phyloP scores from a whole-genome alignment of 306 rosid species.

The Mimosa bimucronata region DNA sequence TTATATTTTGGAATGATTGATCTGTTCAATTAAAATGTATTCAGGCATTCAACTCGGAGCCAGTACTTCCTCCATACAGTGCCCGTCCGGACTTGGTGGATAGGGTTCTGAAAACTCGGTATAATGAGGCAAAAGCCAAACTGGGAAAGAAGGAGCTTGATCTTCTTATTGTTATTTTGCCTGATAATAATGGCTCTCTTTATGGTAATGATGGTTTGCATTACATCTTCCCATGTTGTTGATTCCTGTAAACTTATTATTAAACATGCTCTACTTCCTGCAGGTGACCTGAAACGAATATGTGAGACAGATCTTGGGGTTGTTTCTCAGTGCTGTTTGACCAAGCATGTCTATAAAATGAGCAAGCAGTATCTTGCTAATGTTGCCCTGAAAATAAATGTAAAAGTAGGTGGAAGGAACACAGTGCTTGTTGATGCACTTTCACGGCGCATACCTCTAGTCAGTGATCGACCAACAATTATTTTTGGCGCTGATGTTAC shows the following conservation, averaged over 20 bases:
- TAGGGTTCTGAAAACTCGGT: constrained; percentile 67
- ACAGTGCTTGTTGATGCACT: constrained; percentile 90
- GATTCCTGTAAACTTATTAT: neutral
- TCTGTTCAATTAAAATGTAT: neutral
- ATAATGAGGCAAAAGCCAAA: constrained; percentile 64
- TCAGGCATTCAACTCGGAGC: constrained; percentile 76
- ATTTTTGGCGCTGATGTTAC: constrained; percentile 99
- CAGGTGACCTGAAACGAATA: constrained; percentile 91
- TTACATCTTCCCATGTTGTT: neutral
- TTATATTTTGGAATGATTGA: neutral
- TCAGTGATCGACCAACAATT: constrained; percentile 89
- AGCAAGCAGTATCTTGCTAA: constrained; percentile 90
- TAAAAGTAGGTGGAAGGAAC: constrained; percentile 96
- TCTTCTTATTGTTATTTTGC: constrained; percentile 80
- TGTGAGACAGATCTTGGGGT: constrained; percentile 96
- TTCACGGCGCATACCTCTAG: constrained; percentile 84
- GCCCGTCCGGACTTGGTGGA: constrained; percentile 90
- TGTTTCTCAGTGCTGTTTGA: constrained; percentile 92
- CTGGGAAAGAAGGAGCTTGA: constrained; percentile 75
- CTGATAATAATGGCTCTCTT: constrained; percentile 90
- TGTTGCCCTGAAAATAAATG: constrained; percentile 86
- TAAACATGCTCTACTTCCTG: neutral
- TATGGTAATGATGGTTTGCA: constrained; percentile 58
- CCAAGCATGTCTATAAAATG: constrained; percentile 80
- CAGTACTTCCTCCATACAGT: constrained; percentile 63